Percentiles rank a stretch among this genome's conserved stretches.
phyloP scores from a whole-genome alignment of 345 rosid species.

The Salix brachista region DNA sequence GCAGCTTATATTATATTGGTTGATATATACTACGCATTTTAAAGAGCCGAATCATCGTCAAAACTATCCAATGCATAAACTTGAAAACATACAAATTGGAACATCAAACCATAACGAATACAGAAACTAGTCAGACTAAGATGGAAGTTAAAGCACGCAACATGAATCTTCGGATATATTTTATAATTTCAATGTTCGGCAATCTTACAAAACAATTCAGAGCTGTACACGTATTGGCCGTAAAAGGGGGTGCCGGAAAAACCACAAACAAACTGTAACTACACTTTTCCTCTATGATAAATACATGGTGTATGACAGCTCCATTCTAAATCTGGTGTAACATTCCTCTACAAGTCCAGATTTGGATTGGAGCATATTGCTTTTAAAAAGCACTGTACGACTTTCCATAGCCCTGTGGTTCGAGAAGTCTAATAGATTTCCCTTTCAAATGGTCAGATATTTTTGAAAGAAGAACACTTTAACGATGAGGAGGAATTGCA shows the following conservation, averaged over 20 bases:
- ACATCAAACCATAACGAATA: not conserved
- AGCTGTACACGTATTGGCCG: constrained; percentile 1
- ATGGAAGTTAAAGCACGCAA: not conserved
- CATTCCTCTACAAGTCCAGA: constrained; percentile 12
- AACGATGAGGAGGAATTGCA: not conserved
- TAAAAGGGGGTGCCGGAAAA: not conserved
- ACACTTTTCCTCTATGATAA: not conserved
- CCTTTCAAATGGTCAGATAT: not conserved
- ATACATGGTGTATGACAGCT: constrained; percentile 14
- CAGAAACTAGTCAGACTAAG: not conserved
- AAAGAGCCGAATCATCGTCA: not conserved
- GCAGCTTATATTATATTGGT: not conserved
- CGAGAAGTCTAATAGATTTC: not conserved
- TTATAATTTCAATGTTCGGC: not conserved
- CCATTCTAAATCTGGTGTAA: constrained; percentile 26
- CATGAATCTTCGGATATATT: constrained; percentile 2
- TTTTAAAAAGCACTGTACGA: not conserved
- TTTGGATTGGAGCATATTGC: constrained; percentile 24
- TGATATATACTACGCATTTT: too few species aligned
- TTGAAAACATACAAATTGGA: not conserved
- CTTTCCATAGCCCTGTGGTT: not conserved
- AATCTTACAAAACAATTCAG: not conserved
- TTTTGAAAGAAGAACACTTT: not conserved
- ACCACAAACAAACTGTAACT: not conserved
- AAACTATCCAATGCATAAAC: not conserved